phyloP scores from a whole-genome alignment of 176 grass and related monocot genomes.

The Rhynchospora breviuscula region DNA sequence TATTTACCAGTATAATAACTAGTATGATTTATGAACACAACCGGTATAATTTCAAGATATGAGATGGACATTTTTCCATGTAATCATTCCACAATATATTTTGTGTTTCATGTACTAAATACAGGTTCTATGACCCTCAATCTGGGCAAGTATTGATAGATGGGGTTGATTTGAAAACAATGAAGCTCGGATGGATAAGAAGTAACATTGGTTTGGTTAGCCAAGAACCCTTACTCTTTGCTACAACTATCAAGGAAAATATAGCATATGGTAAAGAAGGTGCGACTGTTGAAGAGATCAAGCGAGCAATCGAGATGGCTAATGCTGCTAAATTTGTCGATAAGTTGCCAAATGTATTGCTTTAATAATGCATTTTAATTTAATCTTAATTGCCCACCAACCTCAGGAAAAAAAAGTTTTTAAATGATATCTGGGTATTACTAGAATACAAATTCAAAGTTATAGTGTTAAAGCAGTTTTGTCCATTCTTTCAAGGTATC shows the following conservation, averaged over 20 bases:
- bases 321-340: slow-evolving; percentile 84
- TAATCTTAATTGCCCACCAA: not conserved
- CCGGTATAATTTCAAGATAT: not conserved
- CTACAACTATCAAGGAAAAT: slow-evolving; percentile 68
- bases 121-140: slow-evolving; percentile 86
- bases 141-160: slow-evolving; percentile 77
- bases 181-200: slow-evolving; percentile 62
- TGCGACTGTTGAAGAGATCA: slow-evolving; percentile 50
- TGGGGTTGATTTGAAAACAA: slow-evolving; percentile 53
- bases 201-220: slow-evolving; percentile 69
- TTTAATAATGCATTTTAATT: not conserved
- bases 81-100: not conserved
- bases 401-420: too few species aligned
- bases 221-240: slow-evolving; percentile 82
- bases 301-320: slow-evolving; percentile 47
- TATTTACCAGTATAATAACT: not conserved
- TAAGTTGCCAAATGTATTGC: slow-evolving; percentile 73
- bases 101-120: not conserved
- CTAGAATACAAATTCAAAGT: not conserved
- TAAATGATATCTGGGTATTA: too few species aligned
- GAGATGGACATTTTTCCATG: not conserved
- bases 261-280: slow-evolving; percentile 69
- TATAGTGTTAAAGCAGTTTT: not conserved
- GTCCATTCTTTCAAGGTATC: not conserved
- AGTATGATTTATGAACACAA: not conserved